These are phyloP conservation scores for Filobasidium wieringae DNA, from an alignment of 768 basidiomycete species.

Conservation along the genomic window DNA sequence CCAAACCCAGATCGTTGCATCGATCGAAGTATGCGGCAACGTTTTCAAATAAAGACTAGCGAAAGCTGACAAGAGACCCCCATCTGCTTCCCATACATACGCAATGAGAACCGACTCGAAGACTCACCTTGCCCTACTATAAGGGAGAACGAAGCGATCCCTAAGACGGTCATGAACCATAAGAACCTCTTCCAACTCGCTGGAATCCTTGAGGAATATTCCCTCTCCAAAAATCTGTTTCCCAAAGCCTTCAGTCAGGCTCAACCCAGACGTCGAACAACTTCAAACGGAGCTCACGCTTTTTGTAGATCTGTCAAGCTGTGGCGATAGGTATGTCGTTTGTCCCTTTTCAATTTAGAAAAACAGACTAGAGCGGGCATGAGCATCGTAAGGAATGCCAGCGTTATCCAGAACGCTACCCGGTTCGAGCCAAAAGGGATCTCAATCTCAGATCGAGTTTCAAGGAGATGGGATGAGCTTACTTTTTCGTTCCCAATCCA, in stretches of 20 bases:
- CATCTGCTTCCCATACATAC: background rate
- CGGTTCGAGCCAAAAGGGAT: background rate
- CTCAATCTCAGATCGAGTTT: no score
- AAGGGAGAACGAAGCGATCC: slow-evolving; percentile 39
- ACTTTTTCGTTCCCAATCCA: slow-evolving; percentile 37
- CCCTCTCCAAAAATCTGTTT: slow-evolving; percentile 38
- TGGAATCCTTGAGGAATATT: slow-evolving; percentile 37
- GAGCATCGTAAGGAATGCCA: slow-evolving; percentile 38
- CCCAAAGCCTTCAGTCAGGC: background rate
- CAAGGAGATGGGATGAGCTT: slow-evolving; percentile 10
- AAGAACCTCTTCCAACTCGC: slow-evolving; percentile 41
- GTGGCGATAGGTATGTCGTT: slow-evolving; percentile 39
- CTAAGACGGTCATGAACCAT: slow-evolving; percentile 42
- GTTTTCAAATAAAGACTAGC: slow-evolving; percentile 41
- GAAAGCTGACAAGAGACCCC: slow-evolving; percentile 26
- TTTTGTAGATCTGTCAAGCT: slow-evolving; percentile 35
- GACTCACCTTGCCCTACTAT: slow-evolving; percentile 42
- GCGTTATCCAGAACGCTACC: slow-evolving; percentile 38
- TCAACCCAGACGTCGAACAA: background rate
- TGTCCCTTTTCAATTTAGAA: slow-evolving; percentile 40
- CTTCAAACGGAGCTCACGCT: slow-evolving; percentile 27
- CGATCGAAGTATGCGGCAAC: slow-evolving; percentile 40
- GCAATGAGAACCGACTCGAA: no score
- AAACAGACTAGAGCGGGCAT: slow-evolving; percentile 41
- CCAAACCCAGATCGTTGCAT: slow-evolving; percentile 42